These are phyloP conservation scores for Imleria badia DNA, from an alignment of 768 basidiomycete genomes.

Conservation along the genomic window DNA sequence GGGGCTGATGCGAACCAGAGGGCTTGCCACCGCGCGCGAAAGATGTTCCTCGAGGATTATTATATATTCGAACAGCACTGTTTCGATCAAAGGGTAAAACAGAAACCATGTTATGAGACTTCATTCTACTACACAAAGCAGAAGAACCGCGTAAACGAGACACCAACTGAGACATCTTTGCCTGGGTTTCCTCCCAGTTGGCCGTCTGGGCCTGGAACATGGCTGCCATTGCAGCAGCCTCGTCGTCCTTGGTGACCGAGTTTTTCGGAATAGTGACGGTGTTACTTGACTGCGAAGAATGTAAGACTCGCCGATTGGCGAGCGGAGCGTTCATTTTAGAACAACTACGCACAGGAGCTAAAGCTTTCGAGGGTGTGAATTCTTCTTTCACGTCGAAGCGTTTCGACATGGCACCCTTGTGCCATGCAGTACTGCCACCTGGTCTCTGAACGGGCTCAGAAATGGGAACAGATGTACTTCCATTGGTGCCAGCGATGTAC, in stretches of 20 bases:
- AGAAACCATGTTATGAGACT: slow-evolving; percentile 70
- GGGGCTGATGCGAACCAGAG: slow-evolving; percentile 42
- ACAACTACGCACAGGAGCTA: slow-evolving; percentile 32
- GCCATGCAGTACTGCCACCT: slow-evolving; percentile 50
- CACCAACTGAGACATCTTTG: slow-evolving; percentile 99
- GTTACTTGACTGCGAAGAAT: slow-evolving; percentile 36
- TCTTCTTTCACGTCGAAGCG: slow-evolving; percentile 90
- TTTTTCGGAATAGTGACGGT: slow-evolving; percentile 35
- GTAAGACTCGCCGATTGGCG: slow-evolving; percentile 27
- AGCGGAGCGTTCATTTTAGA: slow-evolving; percentile 24
- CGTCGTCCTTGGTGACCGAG: slow-evolving; percentile 64
- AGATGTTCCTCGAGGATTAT: slow-evolving; percentile 64
- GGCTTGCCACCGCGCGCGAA: slow-evolving; percentile 60
- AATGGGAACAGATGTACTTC: slow-evolving; percentile 40
- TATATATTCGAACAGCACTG: slow-evolving; percentile 70
- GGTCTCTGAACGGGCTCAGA: slow-evolving; percentile 47
- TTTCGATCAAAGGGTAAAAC: slow-evolving; percentile 36
- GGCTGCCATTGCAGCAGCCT: slow-evolving; percentile 94
- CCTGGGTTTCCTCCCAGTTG: slow-evolving; percentile 98
- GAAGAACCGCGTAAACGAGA: slow-evolving; percentile 54
- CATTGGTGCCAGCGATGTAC: slow-evolving; percentile 58
- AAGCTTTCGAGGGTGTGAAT: slow-evolving; percentile 22
- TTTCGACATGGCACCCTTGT: slow-evolving; percentile 78
- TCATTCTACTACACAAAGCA: slow-evolving; percentile 63
- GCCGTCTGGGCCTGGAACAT: slow-evolving; percentile 95